Evolutionary conservation across 345 rosid genomes (phyloP), one percentile per base, ranked within the genome.

Genomic region (Euphorbia tirucalli): DNA sequence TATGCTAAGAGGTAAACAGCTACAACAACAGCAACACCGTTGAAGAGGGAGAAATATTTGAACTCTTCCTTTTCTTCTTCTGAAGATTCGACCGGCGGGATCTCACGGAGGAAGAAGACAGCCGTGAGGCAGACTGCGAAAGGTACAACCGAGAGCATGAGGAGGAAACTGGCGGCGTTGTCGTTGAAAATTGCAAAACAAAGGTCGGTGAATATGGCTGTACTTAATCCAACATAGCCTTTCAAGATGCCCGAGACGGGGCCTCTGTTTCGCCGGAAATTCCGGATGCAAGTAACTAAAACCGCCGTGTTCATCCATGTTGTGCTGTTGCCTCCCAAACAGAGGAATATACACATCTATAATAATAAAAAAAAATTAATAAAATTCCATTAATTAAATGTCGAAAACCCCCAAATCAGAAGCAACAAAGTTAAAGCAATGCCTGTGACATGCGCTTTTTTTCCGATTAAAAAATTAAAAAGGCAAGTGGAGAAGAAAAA

Each of bases 221-320:
- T 94, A 83, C 96, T 87, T 0, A 94, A 74, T 2, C 97, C 97
- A 0, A 94, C 97, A 70, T 87, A 94, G 13, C 97, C 97, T 69
- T 94, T 94, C 79, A 94, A 80, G 64, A 94, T 89, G 16, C 99
- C 99, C 1, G 99, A 87, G 24, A 94, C 97, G 0, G 99, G 97
- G 5, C 99, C 99, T 7, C 99, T 85, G 83, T 92, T 90, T 44
- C 87, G 77, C 32, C 97, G 81, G 85, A 94, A 94, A 66, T 94
- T 94, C 0, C 97, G 88, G 25, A 94, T 89, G 74, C 99, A 94
- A 0, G 96, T 92, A 30, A 94, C 97, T 4, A 94, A 73, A 52
- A 92, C 86, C 54, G 96, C 96, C 50, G 96, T 94, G 90, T 94
- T 94, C 98, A 94, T 94, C 98, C 98, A 94, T 46, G 98, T 94